Evolutionary conservation across 2,329 filamentous ascomycete genomes (phyloP).

Genomic region (Cladosporium velox): DNA sequence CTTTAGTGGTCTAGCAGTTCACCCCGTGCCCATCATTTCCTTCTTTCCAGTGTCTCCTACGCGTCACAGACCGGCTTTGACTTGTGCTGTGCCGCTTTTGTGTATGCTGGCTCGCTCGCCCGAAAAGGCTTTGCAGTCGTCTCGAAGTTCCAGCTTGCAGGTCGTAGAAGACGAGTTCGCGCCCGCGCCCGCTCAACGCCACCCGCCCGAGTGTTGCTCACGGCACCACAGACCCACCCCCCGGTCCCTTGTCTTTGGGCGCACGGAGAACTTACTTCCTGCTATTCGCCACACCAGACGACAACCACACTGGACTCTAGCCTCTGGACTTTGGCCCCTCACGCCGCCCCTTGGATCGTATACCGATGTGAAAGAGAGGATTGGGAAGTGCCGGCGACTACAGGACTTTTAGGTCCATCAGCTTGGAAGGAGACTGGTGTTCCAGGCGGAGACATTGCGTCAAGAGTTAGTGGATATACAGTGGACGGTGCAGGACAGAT

Average conservation of each 20-base stretch:
- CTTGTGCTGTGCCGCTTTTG: not conserved
- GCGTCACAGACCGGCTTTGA: not conserved
- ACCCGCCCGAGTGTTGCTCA: not conserved
- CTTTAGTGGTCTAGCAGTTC: too few species aligned
- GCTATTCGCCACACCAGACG: not conserved
- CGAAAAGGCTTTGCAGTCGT: not conserved
- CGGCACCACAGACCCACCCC: constrained; percentile 10
- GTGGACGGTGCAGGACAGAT: not conserved
- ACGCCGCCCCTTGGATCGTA: not conserved
- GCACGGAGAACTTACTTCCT: constrained; percentile 5
- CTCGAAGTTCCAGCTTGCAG: too few species aligned
- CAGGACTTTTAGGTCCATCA: constrained; percentile 28
- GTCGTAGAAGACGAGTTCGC: not conserved
- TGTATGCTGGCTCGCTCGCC: not conserved
- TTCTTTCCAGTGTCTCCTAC: not conserved
- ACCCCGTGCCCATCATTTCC: not conserved
- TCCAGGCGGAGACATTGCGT: not conserved
- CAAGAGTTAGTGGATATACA: not conserved
- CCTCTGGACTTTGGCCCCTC: not conserved
- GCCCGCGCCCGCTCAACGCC: not conserved
- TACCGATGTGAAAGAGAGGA: constrained; percentile 8
- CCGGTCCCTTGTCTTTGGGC: constrained; percentile 11
- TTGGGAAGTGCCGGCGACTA: constrained; percentile 2
- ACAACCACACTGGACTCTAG: not conserved
- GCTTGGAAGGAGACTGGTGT: not conserved